These are phyloP conservation scores for Pseudonitzschia multiseries DNA, from an alignment of 108 stramenopile species.

Conservation along the genomic window DNA sequence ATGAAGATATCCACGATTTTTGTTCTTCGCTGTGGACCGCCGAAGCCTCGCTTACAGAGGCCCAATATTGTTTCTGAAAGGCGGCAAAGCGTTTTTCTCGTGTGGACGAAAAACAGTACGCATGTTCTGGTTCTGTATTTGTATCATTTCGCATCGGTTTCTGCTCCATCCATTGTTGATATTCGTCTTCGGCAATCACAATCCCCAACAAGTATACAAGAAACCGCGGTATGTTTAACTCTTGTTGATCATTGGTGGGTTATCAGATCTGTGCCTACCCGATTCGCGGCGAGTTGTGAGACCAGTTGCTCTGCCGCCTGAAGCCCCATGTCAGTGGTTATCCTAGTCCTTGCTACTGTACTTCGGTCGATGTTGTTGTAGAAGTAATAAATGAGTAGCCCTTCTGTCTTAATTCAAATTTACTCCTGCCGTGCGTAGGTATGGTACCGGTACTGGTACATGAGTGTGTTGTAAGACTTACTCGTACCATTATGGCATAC, in stretches of 20 bases:
- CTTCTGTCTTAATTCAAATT: too few relatives aligned
- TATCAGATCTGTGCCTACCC: background rate
- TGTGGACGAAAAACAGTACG: background rate
- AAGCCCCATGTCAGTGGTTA: background rate
- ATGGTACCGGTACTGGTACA: too few relatives aligned
- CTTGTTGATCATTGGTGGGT: background rate
- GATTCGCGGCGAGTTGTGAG: background rate
- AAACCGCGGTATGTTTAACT: conserved; percentile 8
- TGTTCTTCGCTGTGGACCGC: background rate
- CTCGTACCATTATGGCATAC: too few relatives aligned
- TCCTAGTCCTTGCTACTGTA: too few relatives aligned
- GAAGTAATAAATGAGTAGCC: too few relatives aligned
- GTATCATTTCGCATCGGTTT: background rate
- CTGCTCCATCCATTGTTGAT: background rate
- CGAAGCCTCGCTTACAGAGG: background rate
- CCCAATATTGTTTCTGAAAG: conserved; percentile 7
- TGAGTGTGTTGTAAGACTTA: too few relatives aligned
- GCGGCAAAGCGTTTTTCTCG: conserved; percentile 12
- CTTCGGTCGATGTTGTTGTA: too few relatives aligned
- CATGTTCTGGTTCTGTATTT: background rate
- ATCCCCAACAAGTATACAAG: conserved; percentile 11
- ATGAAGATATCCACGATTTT: background rate
- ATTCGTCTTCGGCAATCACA: conserved; percentile 10
- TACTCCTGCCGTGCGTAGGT: too few relatives aligned
- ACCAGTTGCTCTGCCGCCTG: conserved; percentile 6